A percentile compares a stretch with the other conserved stretches of the same genome.
Conservation (phyloP, 1,139 yeast species). For the Fermentozyma sake region DNA sequence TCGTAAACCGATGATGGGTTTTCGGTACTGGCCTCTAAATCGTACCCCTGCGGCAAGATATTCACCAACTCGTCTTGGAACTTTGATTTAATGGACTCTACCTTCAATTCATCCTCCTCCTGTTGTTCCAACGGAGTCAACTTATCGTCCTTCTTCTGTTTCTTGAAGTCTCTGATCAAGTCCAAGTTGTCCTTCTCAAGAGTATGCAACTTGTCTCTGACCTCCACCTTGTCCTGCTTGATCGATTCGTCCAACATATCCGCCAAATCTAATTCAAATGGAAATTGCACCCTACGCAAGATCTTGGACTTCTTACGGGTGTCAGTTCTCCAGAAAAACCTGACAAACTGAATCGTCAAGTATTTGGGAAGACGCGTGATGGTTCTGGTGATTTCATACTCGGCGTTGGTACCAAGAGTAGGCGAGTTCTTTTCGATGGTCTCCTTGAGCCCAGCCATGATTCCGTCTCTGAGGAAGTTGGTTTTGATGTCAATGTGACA, state of each 20-base stretch:
- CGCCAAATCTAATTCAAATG: conserved; percentile 84
- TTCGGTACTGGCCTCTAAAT: conserved; percentile 49
- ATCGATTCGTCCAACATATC: conserved; percentile 80
- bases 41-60: conserved; percentile 32
- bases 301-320: conserved; percentile 89
- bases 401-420: conserved; percentile 63
- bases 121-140: conserved; percentile 38
- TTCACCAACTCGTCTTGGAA: conserved; percentile 39
- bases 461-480: conserved; percentile 85
- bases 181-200: conserved; percentile 75
- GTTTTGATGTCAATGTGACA: conserved; percentile 87
- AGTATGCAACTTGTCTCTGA: conserved; percentile 74
- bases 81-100: conserved; percentile 40
- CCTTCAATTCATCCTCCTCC: conserved; percentile 46
- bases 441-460: conserved; percentile 70
- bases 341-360: conserved; percentile 84
- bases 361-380: conserved; percentile 83
- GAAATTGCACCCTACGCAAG: conserved; percentile 89
- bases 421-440: conserved; percentile 73
- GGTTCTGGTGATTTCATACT: conserved; percentile 62
- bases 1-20: conserved; percentile 89
- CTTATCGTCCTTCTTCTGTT: conserved; percentile 47
- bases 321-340: conserved; percentile 95
- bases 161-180: conserved; percentile 70
- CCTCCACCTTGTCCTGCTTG: conserved; percentile 58